phyloP scores from a whole-genome alignment of 1,284 basidiomycete genomes.

The Ustilago trichophora region DNA sequence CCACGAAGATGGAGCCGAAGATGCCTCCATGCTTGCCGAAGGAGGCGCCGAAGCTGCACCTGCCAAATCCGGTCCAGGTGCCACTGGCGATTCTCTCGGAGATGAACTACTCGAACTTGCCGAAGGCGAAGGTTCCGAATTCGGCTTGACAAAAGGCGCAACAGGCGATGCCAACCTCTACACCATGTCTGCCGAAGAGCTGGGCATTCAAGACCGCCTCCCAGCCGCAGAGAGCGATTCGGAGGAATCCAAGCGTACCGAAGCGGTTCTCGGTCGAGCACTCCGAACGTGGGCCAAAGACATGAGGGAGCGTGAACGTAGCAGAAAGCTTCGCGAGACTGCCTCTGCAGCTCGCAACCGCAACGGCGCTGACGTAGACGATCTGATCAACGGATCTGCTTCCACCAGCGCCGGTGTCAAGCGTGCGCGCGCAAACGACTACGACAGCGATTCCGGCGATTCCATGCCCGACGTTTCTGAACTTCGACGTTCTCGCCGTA shows the following conservation, averaged over 20 bases:
- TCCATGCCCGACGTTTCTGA: slow-evolving; percentile 23
- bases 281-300: slow-evolving; percentile 38
- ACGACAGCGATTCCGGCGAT: slow-evolving; percentile 39
- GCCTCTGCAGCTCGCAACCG: background rate
- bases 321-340: slow-evolving; percentile 31
- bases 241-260: slow-evolving; percentile 29
- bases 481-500: slow-evolving; percentile 6
- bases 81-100: slow-evolving; percentile 28
- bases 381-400: no score
- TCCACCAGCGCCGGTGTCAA: slow-evolving; percentile 7
- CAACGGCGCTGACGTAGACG: slow-evolving; percentile 2
- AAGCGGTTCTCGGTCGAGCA: slow-evolving; percentile 30
- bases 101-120: slow-evolving; percentile 56
- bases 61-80: slow-evolving; percentile 5
- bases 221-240: slow-evolving; percentile 17
- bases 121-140: slow-evolving; percentile 29
- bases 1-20: slow-evolving; percentile 30
- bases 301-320: slow-evolving; percentile 39
- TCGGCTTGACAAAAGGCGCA: slow-evolving; percentile 5
- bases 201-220: slow-evolving; percentile 38
- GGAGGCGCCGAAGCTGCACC: slow-evolving; percentile 9
- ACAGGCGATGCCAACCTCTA: slow-evolving; percentile 20
- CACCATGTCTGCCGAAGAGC: slow-evolving; percentile 50
- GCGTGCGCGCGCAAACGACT: slow-evolving; percentile 20
- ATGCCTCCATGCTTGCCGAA: slow-evolving; percentile 19